Conservation (phyloP, 2,329 filamentous ascomycete species). For the Fusarium sp. region DNA sequence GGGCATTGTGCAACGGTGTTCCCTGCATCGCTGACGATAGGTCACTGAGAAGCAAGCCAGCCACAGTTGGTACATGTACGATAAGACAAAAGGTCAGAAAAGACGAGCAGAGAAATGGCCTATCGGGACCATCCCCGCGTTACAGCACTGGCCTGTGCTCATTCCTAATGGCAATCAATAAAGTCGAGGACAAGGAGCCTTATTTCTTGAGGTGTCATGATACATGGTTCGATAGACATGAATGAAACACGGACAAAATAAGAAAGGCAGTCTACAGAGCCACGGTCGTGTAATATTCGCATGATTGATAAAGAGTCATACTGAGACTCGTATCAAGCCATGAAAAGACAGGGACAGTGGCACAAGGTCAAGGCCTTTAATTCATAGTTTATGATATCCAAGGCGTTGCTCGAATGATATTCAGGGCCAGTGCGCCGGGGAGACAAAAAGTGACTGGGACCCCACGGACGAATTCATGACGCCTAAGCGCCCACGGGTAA, state of each 20-base stretch:
- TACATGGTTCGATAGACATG: constrained; percentile 11
- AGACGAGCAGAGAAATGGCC: constrained; percentile 14
- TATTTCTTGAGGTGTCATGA: constrained; percentile 20
- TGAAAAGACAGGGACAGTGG: constrained; percentile 16
- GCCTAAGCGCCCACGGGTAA: constrained; percentile 26
- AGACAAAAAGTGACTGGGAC: constrained; percentile 24
- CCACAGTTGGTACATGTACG: not conserved
- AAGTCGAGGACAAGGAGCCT: constrained; percentile 7
- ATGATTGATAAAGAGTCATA: constrained; percentile 16
- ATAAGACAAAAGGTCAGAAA: constrained; percentile 20
- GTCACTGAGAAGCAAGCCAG: constrained; percentile 8
- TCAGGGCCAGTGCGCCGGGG: constrained; percentile 29
- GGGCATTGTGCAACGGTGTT: constrained; percentile 1
- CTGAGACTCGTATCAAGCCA: constrained; percentile 16
- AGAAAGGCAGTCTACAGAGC: constrained; percentile 17
- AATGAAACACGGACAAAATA: constrained; percentile 12
- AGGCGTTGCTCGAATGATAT: constrained; percentile 36
- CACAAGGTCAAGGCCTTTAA: constrained; percentile 19
- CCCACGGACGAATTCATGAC: constrained; percentile 32
- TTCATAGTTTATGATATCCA: constrained; percentile 13
- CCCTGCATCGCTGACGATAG: constrained; percentile 22
- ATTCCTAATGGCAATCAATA: constrained; percentile 16
- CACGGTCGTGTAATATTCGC: constrained; percentile 8
- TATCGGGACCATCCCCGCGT: constrained; percentile 39
- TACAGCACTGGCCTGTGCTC: constrained; percentile 19